Evolutionary conservation across 192 early-diverging fungal genomes (phyloP), one percentile per base, ranked within the genome.

Genomic region (Entophlyctis helioformis): DNA sequence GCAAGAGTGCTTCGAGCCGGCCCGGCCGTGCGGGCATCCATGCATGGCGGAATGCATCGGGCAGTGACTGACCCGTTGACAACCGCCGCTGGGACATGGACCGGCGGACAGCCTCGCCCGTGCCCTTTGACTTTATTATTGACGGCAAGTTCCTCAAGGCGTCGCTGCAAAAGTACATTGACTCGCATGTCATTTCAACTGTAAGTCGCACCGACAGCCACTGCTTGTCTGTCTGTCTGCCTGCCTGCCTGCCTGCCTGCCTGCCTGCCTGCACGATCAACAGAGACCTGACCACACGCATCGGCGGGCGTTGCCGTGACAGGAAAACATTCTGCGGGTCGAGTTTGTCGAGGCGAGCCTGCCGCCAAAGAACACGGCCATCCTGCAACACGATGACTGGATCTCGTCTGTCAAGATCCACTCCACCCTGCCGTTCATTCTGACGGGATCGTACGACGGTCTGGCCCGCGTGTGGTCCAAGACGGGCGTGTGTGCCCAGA

Each of bases 371-470:
- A 71, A 76, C 36, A 56, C 87, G 26, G 76, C 81, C 13, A 71
- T 87, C 18, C 85, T 76, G 50, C 78, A 89, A 53, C 89, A 92
- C 49, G 89, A 96, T 51, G 94, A 97, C 59, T 97, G 94, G 94
- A 83, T 97, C 49, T 81, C 81, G 48, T 35, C 18, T 28, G 44
- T 56, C 10, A 20, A 20, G 18, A 35, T 32, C 9, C 40, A 44
- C 28, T 31, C 2, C 33, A 20, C 18, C 29, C 10, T 15, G 10
- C 15, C 29, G 29, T 16, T 46, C 26, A 37, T 87, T 47, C 67
- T 85, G 46, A 85, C 86, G 13, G 84, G 84, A 23, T 85, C 85
- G 15, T 92, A 85, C 56, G 91, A 96, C 59, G 80, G 80, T 40
- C 62, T 74, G 26, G 82, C 85, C 32, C 75, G 89, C 18, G 57